A percentile compares a stretch with the other conserved stretches of the same genome.
These are phyloP conservation scores for Pelagophyceae sp. DNA, from an alignment of 352 stramenopile genomes.

Conservation along the genomic window DNA sequence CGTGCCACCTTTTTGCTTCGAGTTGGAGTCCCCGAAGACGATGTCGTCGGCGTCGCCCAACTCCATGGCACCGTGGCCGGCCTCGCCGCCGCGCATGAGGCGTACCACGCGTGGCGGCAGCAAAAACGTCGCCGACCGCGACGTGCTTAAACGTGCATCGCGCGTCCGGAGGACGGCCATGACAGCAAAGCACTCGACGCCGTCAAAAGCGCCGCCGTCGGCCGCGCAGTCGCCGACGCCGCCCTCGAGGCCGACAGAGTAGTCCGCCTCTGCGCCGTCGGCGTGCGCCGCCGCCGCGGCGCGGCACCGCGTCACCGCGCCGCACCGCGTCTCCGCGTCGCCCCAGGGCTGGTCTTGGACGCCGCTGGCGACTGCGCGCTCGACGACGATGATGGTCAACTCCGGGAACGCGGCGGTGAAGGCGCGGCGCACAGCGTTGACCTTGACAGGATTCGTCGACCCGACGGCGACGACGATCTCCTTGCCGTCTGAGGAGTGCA, in stretches of 20 bases:
- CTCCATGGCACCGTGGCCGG: slow-evolving; percentile 51
- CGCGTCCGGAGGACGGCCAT: slow-evolving; percentile 29
- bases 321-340: slow-evolving; percentile 52
- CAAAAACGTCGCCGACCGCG: slow-evolving; percentile 53
- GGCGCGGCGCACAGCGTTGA: slow-evolving; percentile 21
- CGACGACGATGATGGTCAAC: neutral
- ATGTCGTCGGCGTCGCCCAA: slow-evolving; percentile 59
- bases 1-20: slow-evolving; percentile 54
- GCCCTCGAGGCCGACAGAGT: slow-evolving; percentile 59
- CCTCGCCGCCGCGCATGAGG: slow-evolving; percentile 35
- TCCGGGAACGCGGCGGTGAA: neutral
- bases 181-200: slow-evolving; percentile 32
- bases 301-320: slow-evolving; percentile 55
- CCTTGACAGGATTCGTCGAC: slow-evolving; percentile 33
- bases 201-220: no score
- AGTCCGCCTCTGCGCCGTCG: slow-evolving; percentile 28
- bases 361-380: slow-evolving; percentile 4
- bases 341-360: slow-evolving; percentile 59
- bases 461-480: slow-evolving; percentile 32
- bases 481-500: no score
- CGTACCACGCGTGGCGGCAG: slow-evolving; percentile 47
- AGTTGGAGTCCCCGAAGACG: slow-evolving; percentile 52
- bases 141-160: slow-evolving; percentile 29
- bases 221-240: slow-evolving; percentile 42
- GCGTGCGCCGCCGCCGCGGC: slow-evolving; percentile 39